Evolutionary conservation across 495 filamentous ascomycete species (phyloP).

Genomic region (Aspergillus kassunensis): DNA sequence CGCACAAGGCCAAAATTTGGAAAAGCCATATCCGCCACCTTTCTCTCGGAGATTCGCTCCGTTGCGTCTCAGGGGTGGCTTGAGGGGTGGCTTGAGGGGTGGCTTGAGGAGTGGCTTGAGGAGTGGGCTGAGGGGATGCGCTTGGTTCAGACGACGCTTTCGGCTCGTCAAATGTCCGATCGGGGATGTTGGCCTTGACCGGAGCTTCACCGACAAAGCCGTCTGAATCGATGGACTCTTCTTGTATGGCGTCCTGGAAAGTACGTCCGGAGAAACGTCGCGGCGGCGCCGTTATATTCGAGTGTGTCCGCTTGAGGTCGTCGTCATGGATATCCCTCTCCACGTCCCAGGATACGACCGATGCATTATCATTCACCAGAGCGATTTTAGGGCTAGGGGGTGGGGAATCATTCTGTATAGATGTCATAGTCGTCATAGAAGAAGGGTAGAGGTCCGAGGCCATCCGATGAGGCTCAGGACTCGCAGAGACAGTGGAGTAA

Average conservation of each 20-base stretch:
- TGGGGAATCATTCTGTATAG: too few species aligned
- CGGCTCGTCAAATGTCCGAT: too few species aligned
- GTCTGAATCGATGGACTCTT: slow-evolving; percentile 17
- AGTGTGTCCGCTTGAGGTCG: slow-evolving; percentile 34
- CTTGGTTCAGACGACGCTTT: too few species aligned
- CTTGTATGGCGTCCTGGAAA: slow-evolving; percentile 28
- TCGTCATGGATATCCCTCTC: slow-evolving; percentile 44
- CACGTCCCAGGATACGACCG: slow-evolving; percentile 35
- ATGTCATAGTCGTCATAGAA: too few species aligned
- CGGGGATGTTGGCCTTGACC: slow-evolving; percentile 27
- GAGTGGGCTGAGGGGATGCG: too few species aligned
- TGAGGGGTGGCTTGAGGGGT: too few species aligned
- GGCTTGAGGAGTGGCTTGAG: too few species aligned
- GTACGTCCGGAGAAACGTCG: slow-evolving; percentile 39
- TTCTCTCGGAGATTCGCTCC: background rate
- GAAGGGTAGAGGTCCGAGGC: slow-evolving; percentile 28
- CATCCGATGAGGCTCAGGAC: slow-evolving; percentile 14
- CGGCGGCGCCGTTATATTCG: slow-evolving; percentile 37
- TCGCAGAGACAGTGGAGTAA: slow-evolving; percentile 34
- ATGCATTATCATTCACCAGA: slow-evolving; percentile 20
- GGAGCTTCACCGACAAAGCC: slow-evolving; percentile 7
- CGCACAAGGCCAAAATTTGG: too few species aligned
- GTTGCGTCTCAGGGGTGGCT: too few species aligned
- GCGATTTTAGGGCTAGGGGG: too few species aligned
- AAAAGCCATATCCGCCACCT: slow-evolving; percentile 4